Percentiles rank a stretch among this genome's conserved stretches.
phyloP scores from a whole-genome alignment of 179 eudicot species.

The Silene coronaria region DNA sequence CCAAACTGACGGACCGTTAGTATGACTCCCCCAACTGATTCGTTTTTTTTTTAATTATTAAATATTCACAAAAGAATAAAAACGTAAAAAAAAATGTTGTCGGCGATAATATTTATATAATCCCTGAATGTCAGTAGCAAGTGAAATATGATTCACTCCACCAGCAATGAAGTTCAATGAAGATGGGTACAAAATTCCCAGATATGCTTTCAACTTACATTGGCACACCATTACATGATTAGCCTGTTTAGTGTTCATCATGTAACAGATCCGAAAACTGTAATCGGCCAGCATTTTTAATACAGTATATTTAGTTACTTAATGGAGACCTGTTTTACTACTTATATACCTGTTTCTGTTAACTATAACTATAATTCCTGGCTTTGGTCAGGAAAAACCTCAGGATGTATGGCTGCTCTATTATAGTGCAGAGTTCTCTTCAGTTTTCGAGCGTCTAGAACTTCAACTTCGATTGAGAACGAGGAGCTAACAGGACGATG shows the following conservation, averaged over 20 bases:
- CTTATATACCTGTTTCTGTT: constrained; percentile 22
- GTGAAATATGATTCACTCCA: no score
- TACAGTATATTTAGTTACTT: no score
- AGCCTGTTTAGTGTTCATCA: constrained; percentile 11
- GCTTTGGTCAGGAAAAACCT: constrained; percentile 33
- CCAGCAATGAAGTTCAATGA: no score
- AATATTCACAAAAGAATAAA: no score
- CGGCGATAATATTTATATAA: no score
- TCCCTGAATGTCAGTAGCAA: no score
- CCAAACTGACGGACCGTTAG: no score
- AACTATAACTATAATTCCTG: constrained; percentile 21
- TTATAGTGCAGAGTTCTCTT: constrained; percentile 60
- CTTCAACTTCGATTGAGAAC: constrained; percentile 75
- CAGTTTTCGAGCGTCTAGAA: constrained; percentile 64
- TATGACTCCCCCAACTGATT: no score
- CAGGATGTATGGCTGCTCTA: constrained; percentile 74
- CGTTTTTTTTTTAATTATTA: no score
- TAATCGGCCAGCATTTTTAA: not conserved
- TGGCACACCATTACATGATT: constrained; percentile 9
- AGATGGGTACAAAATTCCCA: constrained; percentile 2
- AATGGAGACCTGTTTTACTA: not conserved
- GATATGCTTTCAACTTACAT: constrained; percentile 9
- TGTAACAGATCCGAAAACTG: constrained; percentile 1
- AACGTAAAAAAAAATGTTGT: no score
- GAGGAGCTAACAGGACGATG: constrained; percentile 86